These are phyloP conservation scores for Fusarium guadeloupense DNA, from an alignment of 2,329 filamentous ascomycete genomes.

Conservation along the genomic window DNA sequence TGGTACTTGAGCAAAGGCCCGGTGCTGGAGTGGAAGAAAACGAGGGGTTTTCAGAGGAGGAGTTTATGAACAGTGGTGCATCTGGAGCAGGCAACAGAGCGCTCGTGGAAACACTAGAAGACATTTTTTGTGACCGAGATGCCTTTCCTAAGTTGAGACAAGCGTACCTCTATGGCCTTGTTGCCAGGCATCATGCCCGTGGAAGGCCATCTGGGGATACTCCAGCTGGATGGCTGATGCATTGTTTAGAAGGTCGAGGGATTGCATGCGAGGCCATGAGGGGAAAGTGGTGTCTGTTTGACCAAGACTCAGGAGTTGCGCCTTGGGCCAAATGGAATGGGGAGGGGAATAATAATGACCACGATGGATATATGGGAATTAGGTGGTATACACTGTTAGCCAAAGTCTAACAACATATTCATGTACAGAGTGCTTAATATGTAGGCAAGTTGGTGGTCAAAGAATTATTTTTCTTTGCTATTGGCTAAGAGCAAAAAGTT, in stretches of 20 bases:
- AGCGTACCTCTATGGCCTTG: slow-evolving; percentile 15
- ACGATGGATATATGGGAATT: slow-evolving; percentile 18
- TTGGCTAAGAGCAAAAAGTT: no score
- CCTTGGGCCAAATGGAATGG: slow-evolving; percentile 14
- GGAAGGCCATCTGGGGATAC: neutral
- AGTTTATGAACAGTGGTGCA: slow-evolving; percentile 5
- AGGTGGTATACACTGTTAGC: slow-evolving; percentile 1
- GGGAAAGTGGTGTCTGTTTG: slow-evolving; percentile 19
- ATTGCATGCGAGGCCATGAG: slow-evolving; percentile 1
- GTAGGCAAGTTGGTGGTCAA: no score
- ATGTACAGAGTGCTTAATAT: no score
- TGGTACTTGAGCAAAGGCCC: slow-evolving; percentile 25
- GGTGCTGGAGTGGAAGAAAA: slow-evolving; percentile 13
- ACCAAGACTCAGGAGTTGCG: neutral
- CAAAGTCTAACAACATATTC: neutral
- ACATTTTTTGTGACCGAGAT: neutral
- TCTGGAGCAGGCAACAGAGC: neutral
- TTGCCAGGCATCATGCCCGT: neutral
- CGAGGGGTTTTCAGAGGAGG: slow-evolving; percentile 10
- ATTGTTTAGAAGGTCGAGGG: neutral
- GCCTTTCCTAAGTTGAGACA: neutral
- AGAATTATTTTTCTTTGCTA: no score
- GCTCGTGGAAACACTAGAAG: neutral
- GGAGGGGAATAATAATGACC: neutral
- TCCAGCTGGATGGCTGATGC: neutral